Base-by-base conservation (phyloP, 2,329 filamentous ascomycete genomes). In the Tolypocladium ovalisporum region DNA sequence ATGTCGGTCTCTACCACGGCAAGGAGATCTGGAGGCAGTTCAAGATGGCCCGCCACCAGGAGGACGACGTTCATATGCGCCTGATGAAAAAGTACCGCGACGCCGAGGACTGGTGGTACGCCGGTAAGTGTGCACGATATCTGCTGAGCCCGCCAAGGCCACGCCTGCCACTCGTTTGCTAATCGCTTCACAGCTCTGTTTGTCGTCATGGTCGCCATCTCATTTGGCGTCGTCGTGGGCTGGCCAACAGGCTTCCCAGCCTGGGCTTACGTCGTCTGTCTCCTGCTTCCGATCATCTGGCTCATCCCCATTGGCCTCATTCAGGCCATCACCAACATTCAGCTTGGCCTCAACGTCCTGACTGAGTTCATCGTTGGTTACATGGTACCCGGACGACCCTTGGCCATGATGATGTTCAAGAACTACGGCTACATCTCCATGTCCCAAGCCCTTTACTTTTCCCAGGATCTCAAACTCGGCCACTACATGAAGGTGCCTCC, bases 391-490 rank as follows among this genome's bases (percentile, higher is more conserved):
- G 87, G 87, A 32, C 79, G 79, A 3, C 86, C 87, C 1, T 76
- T 89, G 59, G 85, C 85, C 53, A 85, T 89, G 79, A 90, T 90
- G 86, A 79, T 89, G 73, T 89, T 89, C 75, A 89, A 89, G 71
- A 87, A 85, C 60, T 89, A 86, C 64, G 84, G 85, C 54, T 88
- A 87, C 67, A 81, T 88, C 57, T 83, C 78, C 71, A 86, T 87
- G 82, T 76, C 76, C 19, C 83, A 87, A 67, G 85, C 82, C 0
- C 74, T 87, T 54, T 84, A 81, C 67, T 87, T 87, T 67, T 75
- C 78, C 6, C 81, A 85, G 67, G 85, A 87, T 62, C 76, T 87
- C 63, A 87, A 87, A 68, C 76, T 86, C 2, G 85, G 81, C 24
- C 85, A 88, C 67, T 88, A 88, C 72, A 87, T 87, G 82, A 81